phyloP scores from a whole-genome alignment of 805 yeast genomes.

The Candida maesae region DNA sequence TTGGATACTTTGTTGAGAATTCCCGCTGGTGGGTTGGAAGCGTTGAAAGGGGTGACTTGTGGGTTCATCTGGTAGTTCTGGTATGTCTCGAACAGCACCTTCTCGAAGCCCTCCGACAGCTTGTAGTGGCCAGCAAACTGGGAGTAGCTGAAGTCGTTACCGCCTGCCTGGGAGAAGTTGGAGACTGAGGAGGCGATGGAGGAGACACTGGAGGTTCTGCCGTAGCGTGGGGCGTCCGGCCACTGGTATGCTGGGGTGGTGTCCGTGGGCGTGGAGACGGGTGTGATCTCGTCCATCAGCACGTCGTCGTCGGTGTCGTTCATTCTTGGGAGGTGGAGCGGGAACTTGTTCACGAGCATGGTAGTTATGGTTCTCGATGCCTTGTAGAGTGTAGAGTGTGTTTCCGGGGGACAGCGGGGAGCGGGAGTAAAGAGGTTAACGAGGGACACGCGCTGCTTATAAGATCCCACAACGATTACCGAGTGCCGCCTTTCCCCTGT shows the following conservation, averaged over 20 bases:
- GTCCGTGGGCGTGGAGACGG: conserved; percentile 26
- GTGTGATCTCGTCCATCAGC: conserved; percentile 20
- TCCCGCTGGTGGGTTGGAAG: conserved; percentile 64
- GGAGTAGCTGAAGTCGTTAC: conserved; percentile 24
- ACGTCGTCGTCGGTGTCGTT: conserved; percentile 14
- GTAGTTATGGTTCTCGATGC: no score
- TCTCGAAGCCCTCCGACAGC: conserved; percentile 39
- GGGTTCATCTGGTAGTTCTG: conserved; percentile 51
- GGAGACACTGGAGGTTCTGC: conserved; percentile 26
- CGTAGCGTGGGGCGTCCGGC: conserved; percentile 23
- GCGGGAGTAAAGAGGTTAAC: neutral
- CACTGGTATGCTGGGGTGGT: conserved; percentile 13
- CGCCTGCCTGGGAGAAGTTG: conserved; percentile 18
- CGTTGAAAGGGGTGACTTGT: conserved; percentile 63
- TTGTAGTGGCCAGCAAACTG: conserved; percentile 27
- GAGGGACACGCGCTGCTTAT: conserved; percentile 2
- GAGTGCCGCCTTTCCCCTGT: neutral
- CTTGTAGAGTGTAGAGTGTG: neutral
- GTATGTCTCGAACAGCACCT: conserved; percentile 42
- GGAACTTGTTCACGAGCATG: conserved; percentile 21
- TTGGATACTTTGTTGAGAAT: conserved; percentile 58
- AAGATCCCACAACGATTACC: neutral
- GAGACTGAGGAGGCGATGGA: conserved; percentile 26
- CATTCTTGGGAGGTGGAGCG: conserved; percentile 12
- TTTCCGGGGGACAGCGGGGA: neutral